Conservation (phyloP, 495 filamentous ascomycete genomes). For the Xylaria venustula region DNA sequence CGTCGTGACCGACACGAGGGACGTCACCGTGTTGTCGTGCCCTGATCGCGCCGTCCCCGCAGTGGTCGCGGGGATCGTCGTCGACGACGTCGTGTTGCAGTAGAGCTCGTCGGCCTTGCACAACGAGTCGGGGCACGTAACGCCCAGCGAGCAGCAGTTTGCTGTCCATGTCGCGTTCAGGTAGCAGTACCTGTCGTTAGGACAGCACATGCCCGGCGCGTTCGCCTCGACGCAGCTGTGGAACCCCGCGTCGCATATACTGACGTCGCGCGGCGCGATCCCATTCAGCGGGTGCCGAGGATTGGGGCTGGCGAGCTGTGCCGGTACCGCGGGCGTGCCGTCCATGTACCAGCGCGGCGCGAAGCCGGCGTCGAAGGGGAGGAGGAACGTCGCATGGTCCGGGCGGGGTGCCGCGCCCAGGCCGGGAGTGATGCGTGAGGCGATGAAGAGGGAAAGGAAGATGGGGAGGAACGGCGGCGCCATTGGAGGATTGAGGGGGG, state of each 20-base stretch:
- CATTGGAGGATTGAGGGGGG: conserved; percentile 10
- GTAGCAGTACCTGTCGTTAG: conserved; percentile 32
- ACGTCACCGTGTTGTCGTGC: conserved; percentile 11
- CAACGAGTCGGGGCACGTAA: conserved; percentile 28
- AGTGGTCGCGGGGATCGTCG: conserved; percentile 19
- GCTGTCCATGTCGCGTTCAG: conserved; percentile 12
- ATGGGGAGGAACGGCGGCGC: conserved; percentile 7
- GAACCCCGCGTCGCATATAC: background rate
- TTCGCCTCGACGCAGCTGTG: conserved; percentile 25
- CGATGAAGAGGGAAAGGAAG: conserved; percentile 1
- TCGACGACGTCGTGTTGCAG: conserved; percentile 19
- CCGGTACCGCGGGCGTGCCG: conserved; percentile 20
- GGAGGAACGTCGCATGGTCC: conserved; percentile 16
- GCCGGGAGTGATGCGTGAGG: background rate
- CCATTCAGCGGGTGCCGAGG: background rate
- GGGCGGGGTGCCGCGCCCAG: conserved; percentile 9
- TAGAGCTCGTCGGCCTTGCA: conserved; percentile 22
- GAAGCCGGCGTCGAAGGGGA: conserved; percentile 13
- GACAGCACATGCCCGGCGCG: conserved; percentile 17
- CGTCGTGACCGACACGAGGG: background rate
- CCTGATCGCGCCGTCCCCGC: conserved; percentile 21
- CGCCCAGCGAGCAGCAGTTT: conserved; percentile 40
- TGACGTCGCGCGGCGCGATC: background rate
- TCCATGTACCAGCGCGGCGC: conserved; percentile 22
- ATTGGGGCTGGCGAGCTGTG: conserved; percentile 10